Percentiles rank a stretch among this genome's conserved stretches.
Conservation (phyloP, 371 early-diverging fungal species). For the Syncephalastrum racemosum region DNA sequence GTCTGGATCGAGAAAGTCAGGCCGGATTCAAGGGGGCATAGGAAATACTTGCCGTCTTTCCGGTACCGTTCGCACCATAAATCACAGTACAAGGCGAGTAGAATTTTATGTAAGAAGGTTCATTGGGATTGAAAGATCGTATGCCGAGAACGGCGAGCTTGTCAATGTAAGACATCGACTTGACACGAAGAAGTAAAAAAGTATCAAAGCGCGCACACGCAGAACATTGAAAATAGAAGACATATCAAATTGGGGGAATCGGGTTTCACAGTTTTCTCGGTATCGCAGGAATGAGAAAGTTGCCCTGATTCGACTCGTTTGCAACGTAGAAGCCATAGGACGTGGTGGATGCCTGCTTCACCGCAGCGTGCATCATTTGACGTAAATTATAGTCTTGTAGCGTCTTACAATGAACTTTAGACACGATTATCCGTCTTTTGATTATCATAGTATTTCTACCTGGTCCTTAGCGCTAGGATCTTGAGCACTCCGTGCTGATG, state of each 20-base stretch:
- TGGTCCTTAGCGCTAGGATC: too few relatives aligned
- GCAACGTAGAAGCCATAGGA: conserved; percentile 21
- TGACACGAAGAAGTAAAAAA: background rate
- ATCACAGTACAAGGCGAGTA: conserved; percentile 97
- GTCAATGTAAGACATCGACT: conserved; percentile 68
- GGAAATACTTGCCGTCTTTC: conserved; percentile 80
- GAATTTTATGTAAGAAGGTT: conserved; percentile 83
- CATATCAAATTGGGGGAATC: background rate
- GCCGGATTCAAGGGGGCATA: background rate
- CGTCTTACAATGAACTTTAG: too few relatives aligned
- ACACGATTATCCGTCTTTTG: too few relatives aligned
- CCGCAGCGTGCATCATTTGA: conserved; percentile 17
- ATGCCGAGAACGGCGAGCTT: conserved; percentile 91
- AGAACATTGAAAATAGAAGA: background rate
- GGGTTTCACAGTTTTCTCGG: conserved; percentile 9
- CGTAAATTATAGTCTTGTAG: conserved; percentile 17
- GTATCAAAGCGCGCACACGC: too few relatives aligned
- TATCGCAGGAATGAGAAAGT: conserved; percentile 25
- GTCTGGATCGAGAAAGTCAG: conserved; percentile 56
- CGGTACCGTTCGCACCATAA: conserved; percentile 98
- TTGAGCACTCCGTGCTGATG: too few relatives aligned
- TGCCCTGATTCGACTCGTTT: conserved; percentile 18
- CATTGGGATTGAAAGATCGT: conserved; percentile 92
- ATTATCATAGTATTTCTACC: too few relatives aligned
- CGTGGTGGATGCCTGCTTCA: conserved; percentile 14